phyloP scores from a whole-genome alignment of 108 stramenopile species.

The Chaetoceros tenuissimus region DNA sequence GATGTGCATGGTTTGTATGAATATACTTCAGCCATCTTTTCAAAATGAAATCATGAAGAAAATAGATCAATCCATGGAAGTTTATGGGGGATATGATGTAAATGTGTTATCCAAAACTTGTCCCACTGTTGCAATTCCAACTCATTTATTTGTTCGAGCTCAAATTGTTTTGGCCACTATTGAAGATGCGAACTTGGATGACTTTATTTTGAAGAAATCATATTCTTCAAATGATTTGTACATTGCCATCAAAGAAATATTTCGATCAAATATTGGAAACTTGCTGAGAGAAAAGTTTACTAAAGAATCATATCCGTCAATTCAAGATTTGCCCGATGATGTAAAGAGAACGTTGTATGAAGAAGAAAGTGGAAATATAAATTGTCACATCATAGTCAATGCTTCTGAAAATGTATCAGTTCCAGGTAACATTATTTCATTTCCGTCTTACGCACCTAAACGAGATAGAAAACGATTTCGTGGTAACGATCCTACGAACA shows the following conservation, averaged over 20 bases:
- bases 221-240: neutral
- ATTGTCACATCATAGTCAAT: neutral
- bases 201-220: neutral
- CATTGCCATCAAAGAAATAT: neutral
- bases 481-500: constrained; percentile 38
- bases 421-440: neutral
- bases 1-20: too few relatives aligned
- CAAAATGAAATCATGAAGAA: neutral
- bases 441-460: neutral
- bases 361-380: neutral
- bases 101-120: neutral
- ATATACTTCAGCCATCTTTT: too few relatives aligned
- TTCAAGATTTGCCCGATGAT: neutral
- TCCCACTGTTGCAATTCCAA: neutral
- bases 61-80: neutral
- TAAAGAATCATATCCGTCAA: neutral
- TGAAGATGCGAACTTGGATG: neutral
- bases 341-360: neutral
- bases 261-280: neutral
- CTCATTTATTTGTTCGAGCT: neutral
- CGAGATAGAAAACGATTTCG: constrained; percentile 33
- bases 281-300: neutral
- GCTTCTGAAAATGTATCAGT: neutral
- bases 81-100: neutral
- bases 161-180: neutral